Percentiles rank a stretch among this genome's conserved stretches.
Conservation (phyloP, 495 filamentous ascomycete genomes). For the Patellaria atrata region DNA sequence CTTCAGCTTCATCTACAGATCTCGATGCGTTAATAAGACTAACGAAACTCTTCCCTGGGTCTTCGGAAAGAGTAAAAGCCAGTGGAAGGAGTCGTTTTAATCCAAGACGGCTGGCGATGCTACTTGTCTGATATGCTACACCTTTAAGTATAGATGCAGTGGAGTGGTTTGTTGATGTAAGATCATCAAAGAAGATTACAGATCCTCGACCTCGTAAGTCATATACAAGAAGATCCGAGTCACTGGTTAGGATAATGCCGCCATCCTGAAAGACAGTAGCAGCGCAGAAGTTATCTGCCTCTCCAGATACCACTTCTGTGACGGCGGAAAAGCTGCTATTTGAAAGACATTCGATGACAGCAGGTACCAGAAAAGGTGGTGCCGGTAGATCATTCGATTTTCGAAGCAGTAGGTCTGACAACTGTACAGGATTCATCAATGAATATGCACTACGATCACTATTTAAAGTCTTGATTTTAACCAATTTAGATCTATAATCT, state of each 20-base stretch:
- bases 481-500: no score
- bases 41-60: slow-evolving; percentile 1
- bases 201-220: slow-evolving; percentile 8
- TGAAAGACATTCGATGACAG: slow-evolving; percentile 9
- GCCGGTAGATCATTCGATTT: not conserved
- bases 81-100: slow-evolving; percentile 8
- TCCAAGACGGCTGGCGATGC: slow-evolving; percentile 6
- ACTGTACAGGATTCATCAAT: not conserved
- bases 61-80: slow-evolving; percentile 7
- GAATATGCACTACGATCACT: no score
- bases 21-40: no score
- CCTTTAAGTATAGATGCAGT: not conserved
- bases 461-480: no score
- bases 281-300: slow-evolving; percentile 19
- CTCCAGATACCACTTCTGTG: slow-evolving; percentile 13
- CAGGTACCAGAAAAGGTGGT: slow-evolving; percentile 13
- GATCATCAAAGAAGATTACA: slow-evolving; percentile 13
- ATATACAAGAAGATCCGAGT: slow-evolving; percentile 15
- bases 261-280: slow-evolving; percentile 4
- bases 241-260: slow-evolving; percentile 14
- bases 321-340: slow-evolving; percentile 5
- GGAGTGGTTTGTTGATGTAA: slow-evolving; percentile 1
- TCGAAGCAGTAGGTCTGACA: not conserved
- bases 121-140: slow-evolving; percentile 2
- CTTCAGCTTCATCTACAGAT: no score